A percentile compares a stretch with the other conserved stretches of the same genome.
phyloP scores from a whole-genome alignment of 768 basidiomycete genomes.

The Tricholoma matsutake region DNA sequence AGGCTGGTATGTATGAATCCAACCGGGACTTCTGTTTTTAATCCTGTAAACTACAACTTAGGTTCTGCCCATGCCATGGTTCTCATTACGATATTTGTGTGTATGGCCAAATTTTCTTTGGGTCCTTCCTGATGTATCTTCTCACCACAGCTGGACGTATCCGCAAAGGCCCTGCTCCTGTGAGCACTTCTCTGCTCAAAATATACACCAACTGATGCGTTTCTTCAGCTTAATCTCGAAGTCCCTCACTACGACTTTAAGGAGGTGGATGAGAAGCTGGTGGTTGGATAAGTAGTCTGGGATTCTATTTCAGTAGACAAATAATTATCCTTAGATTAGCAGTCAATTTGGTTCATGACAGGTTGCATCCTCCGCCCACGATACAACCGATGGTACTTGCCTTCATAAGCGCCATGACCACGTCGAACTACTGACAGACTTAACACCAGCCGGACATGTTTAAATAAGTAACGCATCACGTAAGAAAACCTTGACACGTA shows the following conservation, averaged over 20 bases:
- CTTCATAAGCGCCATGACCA: too few relatives aligned
- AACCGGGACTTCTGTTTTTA: background rate
- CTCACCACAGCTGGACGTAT: conserved; percentile 75
- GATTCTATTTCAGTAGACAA: conserved; percentile 26
- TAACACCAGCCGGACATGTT: too few relatives aligned
- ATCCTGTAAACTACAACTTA: conserved; percentile 18
- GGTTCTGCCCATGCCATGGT: conserved; percentile 99
- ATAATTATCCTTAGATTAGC: conserved; percentile 11
- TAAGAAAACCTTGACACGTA: too few relatives aligned
- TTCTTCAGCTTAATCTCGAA: conserved; percentile 82
- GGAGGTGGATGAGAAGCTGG: conserved; percentile 81
- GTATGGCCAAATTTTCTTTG: conserved; percentile 25
- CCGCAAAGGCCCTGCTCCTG: conserved; percentile 95
- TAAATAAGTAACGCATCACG: too few relatives aligned
- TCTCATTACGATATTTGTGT: conserved; percentile 96
- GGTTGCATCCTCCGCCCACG: too few relatives aligned
- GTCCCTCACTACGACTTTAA: conserved; percentile 87
- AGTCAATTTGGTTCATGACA: too few relatives aligned
- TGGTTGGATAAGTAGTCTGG: conserved; percentile 64
- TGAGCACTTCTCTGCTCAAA: conserved; percentile 35
- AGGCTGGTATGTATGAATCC: conserved; percentile 72
- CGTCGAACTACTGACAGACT: too few relatives aligned
- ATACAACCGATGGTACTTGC: too few relatives aligned
- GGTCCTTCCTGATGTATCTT: conserved; percentile 12
- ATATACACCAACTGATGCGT: background rate